Base-by-base conservation (phyloP, 139 green algal genomes). In the Closterium sp. region DNA sequence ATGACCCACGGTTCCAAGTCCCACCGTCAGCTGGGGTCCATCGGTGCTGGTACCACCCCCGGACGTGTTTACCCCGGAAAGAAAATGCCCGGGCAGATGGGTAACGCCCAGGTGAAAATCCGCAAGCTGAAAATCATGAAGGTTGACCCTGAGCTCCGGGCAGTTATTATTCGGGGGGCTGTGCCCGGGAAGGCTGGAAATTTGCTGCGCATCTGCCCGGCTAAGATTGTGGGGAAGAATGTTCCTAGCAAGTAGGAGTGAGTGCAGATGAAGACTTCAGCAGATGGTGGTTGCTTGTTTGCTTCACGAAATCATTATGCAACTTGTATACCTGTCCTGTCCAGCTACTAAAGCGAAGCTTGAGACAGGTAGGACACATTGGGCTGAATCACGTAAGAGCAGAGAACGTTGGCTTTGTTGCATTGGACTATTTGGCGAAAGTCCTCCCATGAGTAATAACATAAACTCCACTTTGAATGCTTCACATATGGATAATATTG, bases 1-100 rank as follows among this genome's bases (percentile, higher is more conserved):
- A 99, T 99, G 98, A 98, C 97, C 43, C 98, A 99, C 96, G 98
- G 98, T 87, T 98, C 96, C 92, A 99, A 99, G 94, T 97, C 94
- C 21, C 96, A 99, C 95, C 96, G 98, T 92, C 91, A 99, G 95
- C 98, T 98, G 89, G 98, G 98, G 85, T 98, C 97, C 94, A 98
- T 97, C 64, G 98, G 98, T 86, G 88, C 96, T 12, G 96, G 95
- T 88, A 97, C 98, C 87, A 98, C 97, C 3, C 98, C 98, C 35
- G 96, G 95, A n/a, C 96, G 98, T 86, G 97, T 98, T 2, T 97
- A 98, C 89, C 98, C 98, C 3, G 98, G 98, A 88, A 96, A 98
- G 25, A 99, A 99, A 96, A 98, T 98, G 95, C 95, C 98, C 2
- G 97, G 97, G 76, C 96, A 85, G 84, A 98, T 99, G 97, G 98